These are phyloP conservation scores for Botrytis byssoidea DNA, from an alignment of 2,329 filamentous ascomycete genomes.

Conservation along the genomic window DNA sequence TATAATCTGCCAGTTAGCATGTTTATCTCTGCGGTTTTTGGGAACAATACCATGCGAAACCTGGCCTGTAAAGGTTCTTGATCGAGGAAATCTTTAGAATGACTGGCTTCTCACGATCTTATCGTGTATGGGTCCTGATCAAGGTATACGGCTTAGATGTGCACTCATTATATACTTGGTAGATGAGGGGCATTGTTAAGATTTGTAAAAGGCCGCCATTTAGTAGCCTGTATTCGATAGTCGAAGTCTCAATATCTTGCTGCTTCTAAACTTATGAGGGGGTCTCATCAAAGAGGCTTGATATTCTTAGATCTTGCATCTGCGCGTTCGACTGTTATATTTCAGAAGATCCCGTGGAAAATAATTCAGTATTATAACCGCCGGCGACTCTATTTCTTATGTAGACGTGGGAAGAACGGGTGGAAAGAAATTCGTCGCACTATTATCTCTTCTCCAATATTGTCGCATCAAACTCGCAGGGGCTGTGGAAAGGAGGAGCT, in stretches of 20 bases:
- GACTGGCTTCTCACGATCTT: background rate
- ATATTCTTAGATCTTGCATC: background rate
- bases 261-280: background rate
- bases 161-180: background rate
- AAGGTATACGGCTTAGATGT: rapidly evolving
- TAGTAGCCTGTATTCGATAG: background rate
- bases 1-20: background rate
- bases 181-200: background rate
- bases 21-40: rapidly evolving
- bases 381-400: background rate
- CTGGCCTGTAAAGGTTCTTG: background rate
- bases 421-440: background rate
- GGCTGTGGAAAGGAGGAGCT: background rate
- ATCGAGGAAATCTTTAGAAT: background rate
- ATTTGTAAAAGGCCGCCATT: background rate
- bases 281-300: background rate
- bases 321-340: background rate
- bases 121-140: rapidly evolving
- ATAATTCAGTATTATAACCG: background rate
- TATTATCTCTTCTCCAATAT: background rate
- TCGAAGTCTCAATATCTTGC: background rate
- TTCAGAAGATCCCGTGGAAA: background rate
- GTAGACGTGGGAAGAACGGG: too few relatives aligned
- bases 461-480: background rate
- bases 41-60: background rate